phyloP scores from a whole-genome alignment of 2,329 filamentous ascomycete species.

The Thermothelomyces thermophilus region DNA sequence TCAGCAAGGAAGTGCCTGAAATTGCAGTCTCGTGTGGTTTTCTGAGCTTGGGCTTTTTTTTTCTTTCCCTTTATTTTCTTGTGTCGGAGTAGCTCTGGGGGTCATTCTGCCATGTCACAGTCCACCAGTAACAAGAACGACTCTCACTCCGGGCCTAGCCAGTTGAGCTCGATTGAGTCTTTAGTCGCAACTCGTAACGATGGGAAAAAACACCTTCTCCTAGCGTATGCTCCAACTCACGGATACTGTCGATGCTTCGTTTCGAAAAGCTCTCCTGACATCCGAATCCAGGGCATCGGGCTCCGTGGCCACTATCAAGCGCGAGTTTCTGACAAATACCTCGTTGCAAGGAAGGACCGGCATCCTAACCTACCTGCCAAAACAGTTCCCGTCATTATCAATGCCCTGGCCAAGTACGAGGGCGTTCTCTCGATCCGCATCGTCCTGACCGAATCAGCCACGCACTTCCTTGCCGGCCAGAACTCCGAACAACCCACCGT shows the following conservation, averaged over 20 bases:
- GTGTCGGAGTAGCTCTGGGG: no score
- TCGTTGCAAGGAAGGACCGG: no score
- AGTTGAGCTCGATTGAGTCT: constrained; percentile 17
- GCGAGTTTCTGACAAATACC: constrained; percentile 7
- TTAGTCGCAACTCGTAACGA: constrained; percentile 17
- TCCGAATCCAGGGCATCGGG: constrained; percentile 20
- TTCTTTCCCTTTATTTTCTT: not conserved
- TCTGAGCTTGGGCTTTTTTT: no score
- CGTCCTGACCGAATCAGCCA: constrained; percentile 67
- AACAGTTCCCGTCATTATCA: constrained; percentile 50
- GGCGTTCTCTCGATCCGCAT: constrained; percentile 71
- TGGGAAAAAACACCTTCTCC: constrained; percentile 21
- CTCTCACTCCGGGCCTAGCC: constrained; percentile 12
- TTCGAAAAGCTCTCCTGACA: not conserved
- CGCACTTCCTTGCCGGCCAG: constrained; percentile 71
- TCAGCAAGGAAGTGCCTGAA: no score
- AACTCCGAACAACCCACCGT: constrained; percentile 69
- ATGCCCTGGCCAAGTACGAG: constrained; percentile 43
- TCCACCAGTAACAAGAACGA: constrained; percentile 16
- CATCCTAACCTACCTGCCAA: not conserved
- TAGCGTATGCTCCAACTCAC: constrained; percentile 16
- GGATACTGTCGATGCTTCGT: no score
- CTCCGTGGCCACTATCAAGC: constrained; percentile 26
- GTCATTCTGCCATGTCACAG: constrained; percentile 18
- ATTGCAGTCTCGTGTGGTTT: no score